These are phyloP conservation scores for Abrus precatorius DNA, from an alignment of 306 rosid genomes.

Conservation along the genomic window DNA sequence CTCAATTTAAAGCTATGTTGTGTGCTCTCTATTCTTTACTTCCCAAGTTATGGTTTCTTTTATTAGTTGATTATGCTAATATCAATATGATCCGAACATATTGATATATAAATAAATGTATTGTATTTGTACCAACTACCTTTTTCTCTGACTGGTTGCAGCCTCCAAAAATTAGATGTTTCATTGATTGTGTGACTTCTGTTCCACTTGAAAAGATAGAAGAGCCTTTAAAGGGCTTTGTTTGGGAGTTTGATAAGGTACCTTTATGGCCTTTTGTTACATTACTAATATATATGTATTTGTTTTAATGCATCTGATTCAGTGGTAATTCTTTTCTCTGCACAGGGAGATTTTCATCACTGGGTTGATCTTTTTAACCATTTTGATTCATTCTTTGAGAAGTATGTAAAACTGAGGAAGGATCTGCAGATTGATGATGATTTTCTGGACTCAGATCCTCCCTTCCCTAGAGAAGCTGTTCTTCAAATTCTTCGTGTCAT, in stretches of 20 bases:
- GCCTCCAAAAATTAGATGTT: slow-evolving; percentile 92
- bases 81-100: slow-evolving; percentile 6
- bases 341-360: slow-evolving; percentile 99
- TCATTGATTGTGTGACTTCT: slow-evolving; percentile 79
- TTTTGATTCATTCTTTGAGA: slow-evolving; percentile 98
- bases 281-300: background rate
- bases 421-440: slow-evolving; percentile 88
- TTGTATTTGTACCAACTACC: slow-evolving; percentile 44
- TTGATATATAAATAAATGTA: slow-evolving; percentile 21
- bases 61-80: slow-evolving; percentile 15
- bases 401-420: slow-evolving; percentile 87
- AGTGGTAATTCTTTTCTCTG: slow-evolving; percentile 47
- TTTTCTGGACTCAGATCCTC: slow-evolving; percentile 80
- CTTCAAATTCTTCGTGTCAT: slow-evolving; percentile 93
- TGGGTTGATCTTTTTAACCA: slow-evolving; percentile 98
- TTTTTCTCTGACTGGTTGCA: slow-evolving; percentile 58
- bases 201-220: slow-evolving; percentile 92
- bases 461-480: slow-evolving; percentile 89
- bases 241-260: slow-evolving; percentile 98
- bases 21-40: background rate
- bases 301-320: slow-evolving; percentile 51
- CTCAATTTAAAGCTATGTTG: background rate
- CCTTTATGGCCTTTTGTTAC: slow-evolving; percentile 44
- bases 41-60: background rate
- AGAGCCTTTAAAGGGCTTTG: slow-evolving; percentile 80